Base-by-base conservation (phyloP, 768 basidiomycete species). In the Sutorius australiensis region DNA sequence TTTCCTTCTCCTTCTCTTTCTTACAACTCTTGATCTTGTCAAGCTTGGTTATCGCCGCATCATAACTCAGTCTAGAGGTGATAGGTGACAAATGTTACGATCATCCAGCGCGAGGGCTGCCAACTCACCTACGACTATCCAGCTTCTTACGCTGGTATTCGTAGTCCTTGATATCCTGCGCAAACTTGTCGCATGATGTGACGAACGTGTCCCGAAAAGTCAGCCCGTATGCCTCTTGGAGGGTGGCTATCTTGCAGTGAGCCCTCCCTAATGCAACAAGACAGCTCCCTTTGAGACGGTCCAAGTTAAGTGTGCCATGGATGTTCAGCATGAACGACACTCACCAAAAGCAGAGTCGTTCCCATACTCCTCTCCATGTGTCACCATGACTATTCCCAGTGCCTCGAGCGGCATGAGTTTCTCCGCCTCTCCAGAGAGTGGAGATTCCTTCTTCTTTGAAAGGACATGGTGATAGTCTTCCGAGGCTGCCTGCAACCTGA, bases 331-430 rank as follows among this genome's bases (percentile, higher is more conserved):
- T 61, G 71, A 16, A 16, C 3, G 9, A 19, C 10, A 64, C 72
- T 37, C 53, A 84, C 87, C 89, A 63, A 83, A 90, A 0, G 79
- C 76, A 39, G 89, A 91, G 54, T 89, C 86, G 1, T 81, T 79
- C n/a, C 81, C 81, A 63, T 89, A 85, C 62, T 92, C 82, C 58
- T 90, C 88, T 13, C 92, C 92, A 62, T 92, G 88, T 24, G 79
- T 75, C 51, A 92, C 86, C 92, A 94, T 92, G 42, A 91, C 87
- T 49, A 91, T 77, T 1, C 92, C 92, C 10, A 95, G 74, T 28
- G 83, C 80, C 58, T 94, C 92, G 28, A 91, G 74, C 0, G 87
- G 81, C 11, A 91, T 70, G 33, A 89, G 75, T 66, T 94, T 92
- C 55, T 87, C 87, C 6, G 66, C 54, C 51, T 83, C 81, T 14